phyloP scores from a whole-genome alignment of 2,329 filamentous ascomycete genomes.

The Chaetoscypha palmicola region DNA sequence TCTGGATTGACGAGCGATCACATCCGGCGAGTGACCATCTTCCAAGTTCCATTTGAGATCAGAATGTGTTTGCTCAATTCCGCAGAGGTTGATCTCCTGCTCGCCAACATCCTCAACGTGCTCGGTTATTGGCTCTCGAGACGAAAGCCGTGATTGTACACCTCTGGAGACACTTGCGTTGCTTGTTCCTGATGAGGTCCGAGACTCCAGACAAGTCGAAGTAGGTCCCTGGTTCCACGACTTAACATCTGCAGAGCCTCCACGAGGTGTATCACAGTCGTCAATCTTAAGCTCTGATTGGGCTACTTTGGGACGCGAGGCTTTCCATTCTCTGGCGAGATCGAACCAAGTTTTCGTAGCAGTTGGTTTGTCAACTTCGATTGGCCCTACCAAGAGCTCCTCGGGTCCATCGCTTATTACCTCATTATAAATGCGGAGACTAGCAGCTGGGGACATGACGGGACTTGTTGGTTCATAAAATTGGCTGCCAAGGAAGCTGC shows the following conservation, averaged over 20 bases:
- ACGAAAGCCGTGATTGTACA: background rate
- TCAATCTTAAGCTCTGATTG: background rate
- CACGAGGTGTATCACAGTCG: too few relatives aligned
- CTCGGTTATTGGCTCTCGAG: too few relatives aligned
- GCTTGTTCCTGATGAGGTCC: too few relatives aligned
- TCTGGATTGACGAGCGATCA: background rate
- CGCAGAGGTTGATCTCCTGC: background rate
- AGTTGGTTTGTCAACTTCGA: background rate
- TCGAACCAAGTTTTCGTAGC: constrained; percentile 5
- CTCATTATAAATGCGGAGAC: background rate
- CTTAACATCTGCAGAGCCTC: too few relatives aligned
- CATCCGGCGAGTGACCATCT: too few relatives aligned
- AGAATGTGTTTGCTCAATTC: too few relatives aligned
- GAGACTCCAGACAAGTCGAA: too few relatives aligned
- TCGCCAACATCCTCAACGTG: background rate
- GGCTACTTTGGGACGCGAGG: background rate
- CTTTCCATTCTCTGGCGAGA: constrained; percentile 3
- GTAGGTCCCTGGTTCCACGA: too few relatives aligned
- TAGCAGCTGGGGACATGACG: background rate
- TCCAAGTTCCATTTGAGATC: background rate
- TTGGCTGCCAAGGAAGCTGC: constrained; percentile 10
- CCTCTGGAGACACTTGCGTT: too few relatives aligned
- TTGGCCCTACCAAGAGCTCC: background rate
- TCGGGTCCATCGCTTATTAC: background rate
- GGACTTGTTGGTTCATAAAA: constrained; percentile 1